A percentile compares a stretch with the other conserved stretches of the same genome.
These are phyloP conservation scores for Pichia paraexigua DNA, from an alignment of 805 yeast species.

Conservation along the genomic window DNA sequence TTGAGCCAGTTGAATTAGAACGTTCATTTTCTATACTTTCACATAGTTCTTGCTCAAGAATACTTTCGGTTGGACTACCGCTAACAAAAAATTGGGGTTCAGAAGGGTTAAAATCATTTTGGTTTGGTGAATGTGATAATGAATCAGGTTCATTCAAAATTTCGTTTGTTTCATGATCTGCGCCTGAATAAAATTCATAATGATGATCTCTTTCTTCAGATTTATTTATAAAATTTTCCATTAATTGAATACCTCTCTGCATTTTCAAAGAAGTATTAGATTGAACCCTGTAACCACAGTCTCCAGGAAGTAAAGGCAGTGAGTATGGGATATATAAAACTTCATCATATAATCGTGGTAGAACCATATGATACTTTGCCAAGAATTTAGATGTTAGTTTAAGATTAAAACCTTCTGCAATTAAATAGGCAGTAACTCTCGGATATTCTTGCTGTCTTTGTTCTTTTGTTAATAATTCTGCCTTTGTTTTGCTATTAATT, in stretches of 20 bases:
- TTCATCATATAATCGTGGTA: conserved; percentile 85
- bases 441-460: conserved; percentile 57
- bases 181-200: conserved; percentile 83
- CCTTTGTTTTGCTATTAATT: conserved; percentile 30
- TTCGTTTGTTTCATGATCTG: conserved; percentile 36
- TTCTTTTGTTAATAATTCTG: conserved; percentile 53
- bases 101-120: conserved; percentile 70
- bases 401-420: conserved; percentile 75
- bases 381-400: conserved; percentile 57
- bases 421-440: conserved; percentile 85
- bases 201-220: conserved; percentile 87
- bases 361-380: conserved; percentile 64
- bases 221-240: conserved; percentile 72
- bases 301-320: conserved; percentile 80
- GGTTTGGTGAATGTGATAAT: conserved; percentile 5
- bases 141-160: conserved; percentile 15
- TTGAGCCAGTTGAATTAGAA: conserved; percentile 2
- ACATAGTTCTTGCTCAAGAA: conserved; percentile 13
- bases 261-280: conserved; percentile 48
- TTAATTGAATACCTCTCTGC: conserved; percentile 35
- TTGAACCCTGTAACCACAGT: conserved; percentile 65
- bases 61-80: conserved; percentile 27
- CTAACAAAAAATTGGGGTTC: conserved; percentile 84
- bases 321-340: conserved; percentile 88
- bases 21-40: conserved; percentile 3